phyloP scores from a whole-genome alignment of 2,329 filamentous ascomycete genomes.

The Cryphonectria carpinicola region DNA sequence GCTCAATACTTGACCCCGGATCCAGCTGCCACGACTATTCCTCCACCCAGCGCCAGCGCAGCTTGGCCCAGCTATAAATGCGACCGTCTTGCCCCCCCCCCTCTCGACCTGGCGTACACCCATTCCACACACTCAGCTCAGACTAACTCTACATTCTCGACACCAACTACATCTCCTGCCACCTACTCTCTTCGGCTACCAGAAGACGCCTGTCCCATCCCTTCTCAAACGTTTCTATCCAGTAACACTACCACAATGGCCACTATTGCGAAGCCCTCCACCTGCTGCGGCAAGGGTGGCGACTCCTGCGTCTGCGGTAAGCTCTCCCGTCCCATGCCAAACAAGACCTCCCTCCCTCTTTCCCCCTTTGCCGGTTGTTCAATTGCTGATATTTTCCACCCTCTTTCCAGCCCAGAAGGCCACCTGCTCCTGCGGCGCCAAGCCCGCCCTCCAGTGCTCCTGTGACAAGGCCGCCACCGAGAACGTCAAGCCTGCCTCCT shows the following conservation, averaged over 20 bases:
- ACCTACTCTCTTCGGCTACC: neutral
- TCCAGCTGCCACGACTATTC: neutral
- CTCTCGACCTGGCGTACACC: neutral
- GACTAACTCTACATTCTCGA: neutral
- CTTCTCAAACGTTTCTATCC: conserved; percentile 7
- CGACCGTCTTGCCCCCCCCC: conserved; percentile 8
- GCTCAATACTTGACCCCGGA: no score
- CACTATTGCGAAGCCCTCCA: conserved; percentile 45
- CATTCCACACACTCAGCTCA: neutral
- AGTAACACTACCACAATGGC: conserved; percentile 36
- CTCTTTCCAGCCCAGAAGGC: conserved; percentile 10
- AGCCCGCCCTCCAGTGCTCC: conserved; percentile 79
- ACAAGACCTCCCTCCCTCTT: conserved; percentile 14
- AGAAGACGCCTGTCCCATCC: neutral
- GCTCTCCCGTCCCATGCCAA: conserved; percentile 33
- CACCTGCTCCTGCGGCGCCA: conserved; percentile 77
- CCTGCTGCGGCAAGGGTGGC: conserved; percentile 60
- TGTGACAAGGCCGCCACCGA: conserved; percentile 74
- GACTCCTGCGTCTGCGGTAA: conserved; percentile 61
- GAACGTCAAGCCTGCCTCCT: conserved; percentile 62
- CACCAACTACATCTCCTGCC: neutral
- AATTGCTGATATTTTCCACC: conserved; percentile 8
- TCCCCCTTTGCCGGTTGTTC: neutral
- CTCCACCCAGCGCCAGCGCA: neutral
- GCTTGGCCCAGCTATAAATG: conserved; percentile 19